These are phyloP conservation scores for Quercus berberidifolia DNA, from an alignment of 306 rosid genomes.

Conservation along the genomic window DNA sequence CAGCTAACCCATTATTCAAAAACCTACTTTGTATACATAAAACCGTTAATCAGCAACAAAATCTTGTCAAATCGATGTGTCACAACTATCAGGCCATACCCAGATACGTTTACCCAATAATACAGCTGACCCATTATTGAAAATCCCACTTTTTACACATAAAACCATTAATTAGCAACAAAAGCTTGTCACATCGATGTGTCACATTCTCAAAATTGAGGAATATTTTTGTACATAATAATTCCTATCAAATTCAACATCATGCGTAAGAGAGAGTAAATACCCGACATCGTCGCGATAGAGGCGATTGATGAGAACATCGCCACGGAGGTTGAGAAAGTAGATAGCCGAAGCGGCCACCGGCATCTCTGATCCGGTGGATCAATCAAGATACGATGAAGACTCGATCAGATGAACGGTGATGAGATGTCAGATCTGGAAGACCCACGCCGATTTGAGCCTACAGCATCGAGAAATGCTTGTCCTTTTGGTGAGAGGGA, in stretches of 20 bases:
- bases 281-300: slow-evolving; percentile 98
- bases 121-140: not conserved
- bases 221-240: not conserved
- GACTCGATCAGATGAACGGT: not conserved
- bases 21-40: not conserved
- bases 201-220: not conserved
- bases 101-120: not conserved
- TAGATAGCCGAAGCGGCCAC: slow-evolving; percentile 92
- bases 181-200: not conserved
- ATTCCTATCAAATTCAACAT: not conserved
- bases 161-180: not conserved
- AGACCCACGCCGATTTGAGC: not conserved
- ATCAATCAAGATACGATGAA: slow-evolving; percentile 15
- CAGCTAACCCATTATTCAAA: not conserved
- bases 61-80: not conserved
- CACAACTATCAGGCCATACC: not conserved
- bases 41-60: not conserved
- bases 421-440: slow-evolving; percentile 28
- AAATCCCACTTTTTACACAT: not conserved
- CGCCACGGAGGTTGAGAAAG: slow-evolving; percentile 91
- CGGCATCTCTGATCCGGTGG: slow-evolving; percentile 80
- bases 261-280: not conserved
- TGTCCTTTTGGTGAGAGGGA: not conserved
- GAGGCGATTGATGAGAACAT: slow-evolving; percentile 95
- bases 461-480: not conserved